A percentile compares a stretch with the other conserved stretches of the same genome.
These are phyloP conservation scores for Crithidia acanthocephali DNA, from an alignment of 208 protist species.

Conservation along the genomic window DNA sequence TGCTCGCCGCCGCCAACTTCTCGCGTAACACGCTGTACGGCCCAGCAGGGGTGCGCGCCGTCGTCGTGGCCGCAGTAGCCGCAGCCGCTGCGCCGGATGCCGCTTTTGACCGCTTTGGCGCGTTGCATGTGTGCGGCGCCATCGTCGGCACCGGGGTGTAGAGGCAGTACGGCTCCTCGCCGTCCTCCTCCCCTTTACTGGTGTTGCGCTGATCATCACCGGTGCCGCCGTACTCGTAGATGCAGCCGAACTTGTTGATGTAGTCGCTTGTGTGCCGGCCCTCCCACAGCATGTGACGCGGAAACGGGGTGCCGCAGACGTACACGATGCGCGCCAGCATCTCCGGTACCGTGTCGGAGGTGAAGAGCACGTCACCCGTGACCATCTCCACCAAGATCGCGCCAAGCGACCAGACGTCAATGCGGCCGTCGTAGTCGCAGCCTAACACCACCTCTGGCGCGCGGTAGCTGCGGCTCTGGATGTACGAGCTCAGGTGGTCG, in stretches of 20 bases:
- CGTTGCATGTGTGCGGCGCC: constrained; percentile 28
- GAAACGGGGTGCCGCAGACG: constrained; percentile 89
- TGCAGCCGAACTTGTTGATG: constrained; percentile 89
- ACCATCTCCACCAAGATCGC: constrained; percentile 95
- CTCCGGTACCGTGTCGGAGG: constrained; percentile 93
- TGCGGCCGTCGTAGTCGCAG: constrained; percentile 94
- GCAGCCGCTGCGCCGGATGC: background rate
- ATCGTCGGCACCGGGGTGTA: constrained; percentile 71
- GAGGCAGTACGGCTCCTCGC: constrained; percentile 73
- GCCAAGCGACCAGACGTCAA: constrained; percentile 96
- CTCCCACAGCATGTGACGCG: constrained; percentile 86
- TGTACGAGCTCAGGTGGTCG: constrained; percentile 95
- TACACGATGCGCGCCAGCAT: constrained; percentile 94
- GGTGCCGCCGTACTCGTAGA: constrained; percentile 80
- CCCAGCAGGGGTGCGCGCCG: constrained; percentile 25
- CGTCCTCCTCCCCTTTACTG: constrained; percentile 38
- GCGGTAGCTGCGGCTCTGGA: constrained; percentile 95
- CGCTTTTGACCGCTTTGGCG: constrained; percentile 18
- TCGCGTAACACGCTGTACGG: constrained; percentile 74
- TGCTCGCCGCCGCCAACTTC: constrained; percentile 72
- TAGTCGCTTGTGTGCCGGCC: constrained; percentile 88
- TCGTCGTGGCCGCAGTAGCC: background rate
- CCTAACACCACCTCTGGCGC: constrained; percentile 94
- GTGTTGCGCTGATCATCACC: constrained; percentile 31
- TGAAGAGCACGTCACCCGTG: constrained; percentile 95